Conservation (phyloP, 768 basidiomycete species). For the Jaapia argillacea region DNA sequence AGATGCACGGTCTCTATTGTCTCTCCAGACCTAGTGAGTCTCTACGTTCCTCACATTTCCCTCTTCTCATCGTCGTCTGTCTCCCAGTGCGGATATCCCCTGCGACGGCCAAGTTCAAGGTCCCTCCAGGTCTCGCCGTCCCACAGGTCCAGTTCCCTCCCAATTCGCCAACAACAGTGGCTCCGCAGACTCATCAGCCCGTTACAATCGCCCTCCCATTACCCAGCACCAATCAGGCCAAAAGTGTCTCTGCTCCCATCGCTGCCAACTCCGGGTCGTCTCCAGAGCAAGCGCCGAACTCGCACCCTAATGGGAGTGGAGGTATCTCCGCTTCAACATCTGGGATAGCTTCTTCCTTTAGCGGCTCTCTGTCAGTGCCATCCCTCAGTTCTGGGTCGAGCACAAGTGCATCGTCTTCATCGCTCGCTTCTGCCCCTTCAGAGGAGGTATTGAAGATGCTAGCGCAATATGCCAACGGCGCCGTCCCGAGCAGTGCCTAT, state of each 20-base stretch:
- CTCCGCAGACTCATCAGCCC: conserved; percentile 24
- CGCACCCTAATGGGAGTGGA: neutral
- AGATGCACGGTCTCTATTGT: conserved; percentile 89
- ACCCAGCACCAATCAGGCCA: conserved; percentile 33
- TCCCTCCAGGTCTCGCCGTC: conserved; percentile 31
- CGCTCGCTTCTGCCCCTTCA: conserved; percentile 35
- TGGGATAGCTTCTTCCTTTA: conserved; percentile 22
- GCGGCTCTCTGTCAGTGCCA: conserved; percentile 24
- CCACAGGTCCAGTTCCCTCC: conserved; percentile 37
- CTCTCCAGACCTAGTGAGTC: conserved; percentile 78
- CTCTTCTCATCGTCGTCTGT: conserved; percentile 23
- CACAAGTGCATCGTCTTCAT: conserved; percentile 40
- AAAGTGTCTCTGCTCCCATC: conserved; percentile 66
- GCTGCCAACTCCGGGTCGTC: conserved; percentile 26
- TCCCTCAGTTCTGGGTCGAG: conserved; percentile 26
- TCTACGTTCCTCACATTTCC: conserved; percentile 1
- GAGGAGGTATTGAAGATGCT: conserved; percentile 42
- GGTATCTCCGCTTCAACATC: conserved; percentile 12
- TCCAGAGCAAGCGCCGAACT: neutral
- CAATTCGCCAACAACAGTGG: conserved; percentile 7
- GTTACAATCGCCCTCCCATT: conserved; percentile 41
- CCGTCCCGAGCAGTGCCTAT: conserved; percentile 4
- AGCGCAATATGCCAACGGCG: conserved; percentile 28
- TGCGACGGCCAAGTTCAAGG: conserved; percentile 81
- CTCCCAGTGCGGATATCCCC: conserved; percentile 79